Percentiles rank a stretch among this genome's conserved stretches.
Conservation (phyloP, 2,329 filamentous ascomycete genomes). For the Metarhizium anisopliae region DNA sequence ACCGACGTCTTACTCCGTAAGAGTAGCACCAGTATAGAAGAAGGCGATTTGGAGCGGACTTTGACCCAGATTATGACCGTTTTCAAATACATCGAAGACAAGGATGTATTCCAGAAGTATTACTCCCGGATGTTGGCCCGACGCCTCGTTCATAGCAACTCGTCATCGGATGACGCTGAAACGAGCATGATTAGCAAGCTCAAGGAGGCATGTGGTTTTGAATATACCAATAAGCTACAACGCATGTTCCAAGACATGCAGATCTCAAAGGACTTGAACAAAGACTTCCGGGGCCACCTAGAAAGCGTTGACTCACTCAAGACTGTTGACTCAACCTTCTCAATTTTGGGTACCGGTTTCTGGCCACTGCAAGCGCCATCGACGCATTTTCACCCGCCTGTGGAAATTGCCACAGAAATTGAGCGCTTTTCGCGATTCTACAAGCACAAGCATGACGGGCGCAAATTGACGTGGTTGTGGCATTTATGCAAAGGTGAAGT, state of each 20-base stretch:
- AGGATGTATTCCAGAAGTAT: constrained; percentile 99
- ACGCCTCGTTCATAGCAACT: constrained; percentile 88
- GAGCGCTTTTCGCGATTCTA: constrained; percentile 89
- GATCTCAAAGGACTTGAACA: constrained; percentile 94
- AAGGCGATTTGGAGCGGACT: constrained; percentile 84
- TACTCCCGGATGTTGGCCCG: constrained; percentile 96
- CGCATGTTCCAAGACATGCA: constrained; percentile 99
- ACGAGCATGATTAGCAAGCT: constrained; percentile 99
- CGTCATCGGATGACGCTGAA: constrained; percentile 93
- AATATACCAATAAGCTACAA: constrained; percentile 98
- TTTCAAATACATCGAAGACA: constrained; percentile 99
- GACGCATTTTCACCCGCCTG: constrained; percentile 80
- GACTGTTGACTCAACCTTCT: constrained; percentile 76
- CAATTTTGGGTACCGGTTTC: constrained; percentile 91
- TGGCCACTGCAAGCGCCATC: constrained; percentile 86
- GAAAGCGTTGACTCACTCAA: constrained; percentile 50
- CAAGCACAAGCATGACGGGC: constrained; percentile 90
- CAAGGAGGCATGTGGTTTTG: constrained; percentile 96
- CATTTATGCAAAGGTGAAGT: constrained; percentile 96
- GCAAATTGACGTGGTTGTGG: constrained; percentile 97
- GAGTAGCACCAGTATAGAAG: constrained; percentile 84
- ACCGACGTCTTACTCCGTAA: constrained; percentile 89
- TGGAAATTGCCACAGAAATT: constrained; percentile 76
- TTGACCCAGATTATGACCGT: constrained; percentile 95
- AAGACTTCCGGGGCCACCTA: constrained; percentile 71